phyloP scores from a whole-genome alignment of 2,329 filamentous ascomycete genomes.

The Aspergillus sp. region DNA sequence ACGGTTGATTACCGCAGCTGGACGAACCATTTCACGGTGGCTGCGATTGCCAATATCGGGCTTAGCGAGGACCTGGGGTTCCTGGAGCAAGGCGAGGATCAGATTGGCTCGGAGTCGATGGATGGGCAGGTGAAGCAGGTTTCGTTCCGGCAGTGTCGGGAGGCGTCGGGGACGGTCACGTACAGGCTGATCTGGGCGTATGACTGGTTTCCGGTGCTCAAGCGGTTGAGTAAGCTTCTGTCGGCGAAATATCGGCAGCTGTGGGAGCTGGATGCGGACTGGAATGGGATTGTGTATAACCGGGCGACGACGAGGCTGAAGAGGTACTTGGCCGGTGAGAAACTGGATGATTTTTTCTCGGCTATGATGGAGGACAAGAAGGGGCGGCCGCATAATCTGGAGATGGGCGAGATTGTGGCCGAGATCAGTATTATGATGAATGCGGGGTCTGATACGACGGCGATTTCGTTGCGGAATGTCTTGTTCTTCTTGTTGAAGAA shows the following conservation, averaged over 20 bases:
- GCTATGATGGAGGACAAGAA: slow-evolving; percentile 54
- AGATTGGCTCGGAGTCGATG: slow-evolving; percentile 41
- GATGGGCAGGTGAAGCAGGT: slow-evolving; percentile 49
- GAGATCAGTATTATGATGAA: slow-evolving; percentile 49
- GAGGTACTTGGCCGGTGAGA: slow-evolving; percentile 49
- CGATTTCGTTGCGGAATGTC: slow-evolving; percentile 53
- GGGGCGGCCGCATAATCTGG: slow-evolving; percentile 45
- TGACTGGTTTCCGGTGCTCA: slow-evolving; percentile 51
- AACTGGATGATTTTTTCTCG: slow-evolving; percentile 60
- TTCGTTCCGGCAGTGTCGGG: slow-evolving; percentile 52
- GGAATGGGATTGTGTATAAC: background rate
- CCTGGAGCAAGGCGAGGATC: slow-evolving; percentile 51
- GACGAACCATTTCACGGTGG: slow-evolving; percentile 57
- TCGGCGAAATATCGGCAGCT: slow-evolving; percentile 27
- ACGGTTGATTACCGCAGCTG: slow-evolving; percentile 51
- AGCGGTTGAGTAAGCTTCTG: slow-evolving; percentile 49
- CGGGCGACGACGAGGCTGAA: background rate
- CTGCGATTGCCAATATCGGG: slow-evolving; percentile 60
- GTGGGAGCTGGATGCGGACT: background rate
- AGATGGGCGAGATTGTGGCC: slow-evolving; percentile 59
- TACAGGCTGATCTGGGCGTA: slow-evolving; percentile 36
- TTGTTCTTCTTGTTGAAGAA: slow-evolving; percentile 54
- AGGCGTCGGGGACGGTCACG: slow-evolving; percentile 50
- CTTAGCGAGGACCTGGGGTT: slow-evolving; percentile 53
- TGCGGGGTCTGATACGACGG: slow-evolving; percentile 54